phyloP scores from a whole-genome alignment of 2,329 filamentous ascomycete genomes.

The Aspergillaceae sp. region DNA sequence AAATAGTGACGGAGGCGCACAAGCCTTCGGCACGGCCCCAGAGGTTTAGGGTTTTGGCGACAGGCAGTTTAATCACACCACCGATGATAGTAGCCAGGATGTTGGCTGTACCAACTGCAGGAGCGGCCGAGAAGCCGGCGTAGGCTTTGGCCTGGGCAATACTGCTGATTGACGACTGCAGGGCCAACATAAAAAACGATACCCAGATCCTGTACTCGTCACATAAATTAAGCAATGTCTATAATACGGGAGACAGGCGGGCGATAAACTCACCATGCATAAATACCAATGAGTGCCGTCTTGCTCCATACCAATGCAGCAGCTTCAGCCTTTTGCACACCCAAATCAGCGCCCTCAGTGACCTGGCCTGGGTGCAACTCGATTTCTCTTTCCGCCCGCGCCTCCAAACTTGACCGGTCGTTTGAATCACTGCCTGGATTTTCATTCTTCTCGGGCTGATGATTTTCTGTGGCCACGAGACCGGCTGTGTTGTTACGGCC shows the following conservation, averaged over 20 bases:
- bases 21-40: slow-evolving; percentile 56
- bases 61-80: slow-evolving; percentile 51
- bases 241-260: not conserved
- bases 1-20: slow-evolving; percentile 40
- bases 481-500: slow-evolving; percentile 1
- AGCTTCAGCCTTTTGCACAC: slow-evolving; percentile 42
- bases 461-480: not conserved
- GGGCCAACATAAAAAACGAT: slow-evolving; percentile 38
- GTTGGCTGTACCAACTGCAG: slow-evolving; percentile 41
- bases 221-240: not conserved
- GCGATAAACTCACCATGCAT: slow-evolving; percentile 21
- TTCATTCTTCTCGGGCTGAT: slow-evolving; percentile 1
- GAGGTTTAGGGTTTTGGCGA: slow-evolving; percentile 55
- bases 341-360: slow-evolving; percentile 25
- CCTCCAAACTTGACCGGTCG: slow-evolving; percentile 16
- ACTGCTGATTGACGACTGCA: slow-evolving; percentile 35
- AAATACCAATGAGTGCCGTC: slow-evolving; percentile 25
- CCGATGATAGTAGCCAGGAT: slow-evolving; percentile 50
- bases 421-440: slow-evolving; percentile 10
- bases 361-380: slow-evolving; percentile 14
- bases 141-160: slow-evolving; percentile 44
- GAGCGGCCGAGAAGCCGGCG: slow-evolving; percentile 44
- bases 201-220: slow-evolving; percentile 34
- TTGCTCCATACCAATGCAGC: slow-evolving; percentile 40
- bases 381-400: slow-evolving; percentile 21